A percentile compares a stretch with the other conserved stretches of the same genome.
Conservation (phyloP, 441 rosid species). For the Brassica hybrid region DNA sequence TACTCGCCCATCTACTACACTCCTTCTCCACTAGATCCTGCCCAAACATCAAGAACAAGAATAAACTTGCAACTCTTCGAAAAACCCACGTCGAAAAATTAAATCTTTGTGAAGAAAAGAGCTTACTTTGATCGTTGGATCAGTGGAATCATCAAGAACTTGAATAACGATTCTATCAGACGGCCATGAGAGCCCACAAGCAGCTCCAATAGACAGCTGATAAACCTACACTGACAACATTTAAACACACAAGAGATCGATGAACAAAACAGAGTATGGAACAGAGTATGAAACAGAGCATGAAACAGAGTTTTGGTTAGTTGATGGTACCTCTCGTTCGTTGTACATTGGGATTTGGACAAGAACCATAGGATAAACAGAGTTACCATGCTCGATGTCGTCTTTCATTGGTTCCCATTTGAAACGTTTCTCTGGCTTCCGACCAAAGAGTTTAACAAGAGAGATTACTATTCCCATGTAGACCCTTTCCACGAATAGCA, state of each 20-base stretch:
- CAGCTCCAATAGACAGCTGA: constrained; percentile 93
- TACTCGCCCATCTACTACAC: too few species aligned
- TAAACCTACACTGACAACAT: constrained; percentile 60
- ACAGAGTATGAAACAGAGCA: too few species aligned
- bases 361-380: constrained; percentile 80
- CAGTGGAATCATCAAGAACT: constrained; percentile 98
- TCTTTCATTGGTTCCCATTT: constrained; percentile 82
- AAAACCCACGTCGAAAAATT: too few species aligned
- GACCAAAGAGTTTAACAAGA: constrained; percentile 70
- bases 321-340: constrained; percentile 80
- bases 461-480: constrained; percentile 77
- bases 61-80: too few species aligned
- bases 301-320: too few species aligned
- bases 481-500: constrained; percentile 85
- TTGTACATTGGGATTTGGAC: constrained; percentile 97
- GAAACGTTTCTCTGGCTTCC: constrained; percentile 78
- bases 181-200: constrained; percentile 97
- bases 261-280: too few species aligned
- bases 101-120: too few species aligned
- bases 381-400: constrained; percentile 80
- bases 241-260: too few species aligned
- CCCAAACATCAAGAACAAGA: too few species aligned
- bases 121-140: constrained; percentile 72
- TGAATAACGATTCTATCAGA: constrained; percentile 82
- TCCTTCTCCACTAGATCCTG: too few species aligned